Base-by-base conservation (phyloP, 495 filamentous ascomycete genomes). In the Parathielavia appendiculata region DNA sequence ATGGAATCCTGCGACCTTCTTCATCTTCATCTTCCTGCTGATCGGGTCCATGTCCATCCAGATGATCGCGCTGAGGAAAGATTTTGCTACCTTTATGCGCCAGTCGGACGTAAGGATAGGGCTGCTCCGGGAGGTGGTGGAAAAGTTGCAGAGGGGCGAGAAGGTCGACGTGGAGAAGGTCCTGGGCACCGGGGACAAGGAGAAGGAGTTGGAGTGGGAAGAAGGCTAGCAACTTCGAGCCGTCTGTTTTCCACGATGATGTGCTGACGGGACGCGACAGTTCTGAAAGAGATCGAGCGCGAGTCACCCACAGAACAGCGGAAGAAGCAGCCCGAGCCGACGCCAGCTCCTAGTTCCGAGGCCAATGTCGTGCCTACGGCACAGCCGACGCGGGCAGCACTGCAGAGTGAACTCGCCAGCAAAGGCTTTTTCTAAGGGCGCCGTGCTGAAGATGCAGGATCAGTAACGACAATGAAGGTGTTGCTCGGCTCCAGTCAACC, bases 11-110 rank as follows among this genome's bases (percentile, higher is more conserved):
- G 89, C 89, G 14, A 97, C 89, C 1, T 91, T 91, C 65, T 97
- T 87, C 75, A 93, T 99, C 64, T 75, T 89, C 66, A 91, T 97
- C 53, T 91, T 90, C 65, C 78, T 96, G 41, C 79, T 96, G 59
- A 92, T 97, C 62, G 95, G 93, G 2, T 95, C 89, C 57, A 92
- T 97, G 72, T 86, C 91, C 13, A 96, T 99, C 63, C 86, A 96
- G 59, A 86, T 92, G 81, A 87, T 99, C 57, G 77, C 83, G 8
- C 68, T 97, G 60, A 86, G 83, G 69, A 88, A 86, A 54, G 85
- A 92, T 14, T 89, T 83, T 64, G 76, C 78, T 11, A 80, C 81
- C 2, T 92, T 88, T 61, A 82, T 75, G 61, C 83, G 91, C 48
- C 82, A 83, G 53, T 83, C 89, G 40, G 89, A 95, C 68, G 85